Conservation (phyloP, 2,329 filamentous ascomycete genomes). For the Fusarium pseudonygamai region DNA sequence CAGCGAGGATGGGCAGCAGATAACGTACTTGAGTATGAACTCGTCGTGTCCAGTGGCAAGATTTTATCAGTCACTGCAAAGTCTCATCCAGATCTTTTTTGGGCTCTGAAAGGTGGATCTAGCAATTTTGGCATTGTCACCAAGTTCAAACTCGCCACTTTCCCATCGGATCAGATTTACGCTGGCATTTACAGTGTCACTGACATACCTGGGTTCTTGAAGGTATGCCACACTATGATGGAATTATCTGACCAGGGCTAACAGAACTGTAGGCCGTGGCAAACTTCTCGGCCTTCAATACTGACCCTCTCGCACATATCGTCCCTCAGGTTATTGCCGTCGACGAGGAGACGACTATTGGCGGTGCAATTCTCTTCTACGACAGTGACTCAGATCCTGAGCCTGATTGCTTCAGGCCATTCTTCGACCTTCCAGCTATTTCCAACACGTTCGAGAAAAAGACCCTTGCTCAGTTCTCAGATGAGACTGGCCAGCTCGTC, state of each 20-base stretch:
- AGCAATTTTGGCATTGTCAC: slow-evolving; percentile 51
- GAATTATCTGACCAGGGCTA: fast-evolving
- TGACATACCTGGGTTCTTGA: slow-evolving; percentile 10
- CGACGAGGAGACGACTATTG: slow-evolving; percentile 23
- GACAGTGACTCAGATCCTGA: slow-evolving; percentile 21
- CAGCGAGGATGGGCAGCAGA: slow-evolving; percentile 43
- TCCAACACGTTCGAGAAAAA: slow-evolving; percentile 22
- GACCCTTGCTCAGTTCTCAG: slow-evolving; percentile 5
- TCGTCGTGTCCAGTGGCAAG: slow-evolving; percentile 53
- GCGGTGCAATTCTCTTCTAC: slow-evolving; percentile 23
- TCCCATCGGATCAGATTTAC: slow-evolving; percentile 30
- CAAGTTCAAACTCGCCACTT: slow-evolving; percentile 41
- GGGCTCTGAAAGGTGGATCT: slow-evolving; percentile 49
- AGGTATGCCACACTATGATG: not conserved
- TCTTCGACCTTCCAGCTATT: slow-evolving; percentile 20
- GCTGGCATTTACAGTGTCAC: slow-evolving; percentile 23
- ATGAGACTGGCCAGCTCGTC: slow-evolving; percentile 25
- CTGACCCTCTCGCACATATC: slow-evolving; percentile 23
- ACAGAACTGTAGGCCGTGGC: slow-evolving; percentile 7
- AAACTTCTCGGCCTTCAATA: slow-evolving; percentile 29
- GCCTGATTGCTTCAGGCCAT: slow-evolving; percentile 23
- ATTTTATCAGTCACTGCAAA: slow-evolving; percentile 51
- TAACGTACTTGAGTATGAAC: slow-evolving; percentile 49
- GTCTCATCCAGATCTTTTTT: slow-evolving; percentile 49
- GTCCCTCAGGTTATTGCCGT: slow-evolving; percentile 25